Evolutionary conservation across 2,329 filamentous ascomycete species (phyloP), one percentile per base, ranked within the genome.

Genomic region (Colletotrichum sp.): DNA sequence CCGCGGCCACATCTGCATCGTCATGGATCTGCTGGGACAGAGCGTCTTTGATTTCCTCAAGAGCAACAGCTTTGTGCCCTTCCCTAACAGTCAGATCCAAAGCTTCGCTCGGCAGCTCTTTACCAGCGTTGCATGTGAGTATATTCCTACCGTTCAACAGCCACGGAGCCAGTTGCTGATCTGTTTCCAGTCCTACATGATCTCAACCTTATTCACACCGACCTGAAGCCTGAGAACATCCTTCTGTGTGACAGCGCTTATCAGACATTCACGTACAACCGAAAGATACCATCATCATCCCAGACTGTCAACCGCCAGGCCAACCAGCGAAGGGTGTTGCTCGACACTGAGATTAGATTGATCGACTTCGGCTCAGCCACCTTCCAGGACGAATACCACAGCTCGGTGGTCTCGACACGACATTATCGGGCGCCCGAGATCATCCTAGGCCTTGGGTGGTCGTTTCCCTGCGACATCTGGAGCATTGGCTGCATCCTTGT

Each of bases 41-140:
- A 99, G 96, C 81, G 96, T 99, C 69, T 99, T 99, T 83, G 97
- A 99, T 86, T 99, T 99, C 80, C 90, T 99, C 64, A 99, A 99
- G 87, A 93, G 94, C 81, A 99, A 99, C 82, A 91, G 92, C 78
- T 99, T 99, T 82, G 96, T 98, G 21, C 97, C 97, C 1, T 99
- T 99, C 82, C 97, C 97, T 15, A 99, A 98, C 88, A 98, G 96
- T 79, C 97, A 99, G 85, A 99, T 99, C 75, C 97, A 99, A 85
- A 96, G 92, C 83, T 99, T 99, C 88, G 97, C 97, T 64, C 93
- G 96, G 66, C 97, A 99, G 83, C 89, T 99, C 18, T 95, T 99
- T 77, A 99, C 96, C n/a, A 99, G 96, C 81, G 98, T 99, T 81
- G 97, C 97, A 75, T 99, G 95, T 98, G 88, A 90, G 95, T 92